These are phyloP conservation scores for Cymbopogon flexuosus DNA, from an alignment of 202 grass and related monocot species.

Conservation along the genomic window DNA sequence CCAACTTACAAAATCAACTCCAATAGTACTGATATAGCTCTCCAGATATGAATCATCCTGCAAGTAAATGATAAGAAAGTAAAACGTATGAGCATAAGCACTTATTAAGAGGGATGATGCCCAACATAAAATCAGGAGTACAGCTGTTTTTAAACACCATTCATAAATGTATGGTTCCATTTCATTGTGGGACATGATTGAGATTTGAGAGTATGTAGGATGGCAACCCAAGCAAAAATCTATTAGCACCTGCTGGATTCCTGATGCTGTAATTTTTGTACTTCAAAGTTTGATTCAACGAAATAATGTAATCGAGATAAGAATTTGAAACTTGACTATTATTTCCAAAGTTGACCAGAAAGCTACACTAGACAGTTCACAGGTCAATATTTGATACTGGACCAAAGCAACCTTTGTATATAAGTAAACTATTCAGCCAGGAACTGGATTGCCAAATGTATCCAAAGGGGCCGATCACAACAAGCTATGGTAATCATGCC, in stretches of 20 bases:
- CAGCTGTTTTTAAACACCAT: background rate
- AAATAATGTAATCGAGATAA: background rate
- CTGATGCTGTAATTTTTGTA: background rate
- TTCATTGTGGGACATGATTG: background rate
- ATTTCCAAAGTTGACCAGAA: background rate
- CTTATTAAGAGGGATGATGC: background rate
- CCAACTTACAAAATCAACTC: conserved; percentile 94
- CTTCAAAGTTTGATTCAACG: background rate
- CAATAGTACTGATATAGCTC: conserved; percentile 98
- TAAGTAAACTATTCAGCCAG: background rate
- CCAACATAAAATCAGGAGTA: background rate
- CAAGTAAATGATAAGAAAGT: conserved; percentile 24
- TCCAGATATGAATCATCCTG: conserved; percentile 97
- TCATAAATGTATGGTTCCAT: background rate
- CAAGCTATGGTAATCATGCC: background rate
- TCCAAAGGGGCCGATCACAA: background rate
- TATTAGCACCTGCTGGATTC: background rate
- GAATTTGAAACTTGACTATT: background rate
- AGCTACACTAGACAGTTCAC: background rate
- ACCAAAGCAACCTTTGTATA: background rate
- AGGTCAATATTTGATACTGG: background rate
- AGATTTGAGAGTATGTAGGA: background rate
- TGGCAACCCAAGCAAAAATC: background rate
- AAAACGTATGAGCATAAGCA: background rate
- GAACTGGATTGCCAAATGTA: background rate